Conservation (phyloP, 2,329 filamentous ascomycete species). For the Pseudocercospora cruenta region DNA sequence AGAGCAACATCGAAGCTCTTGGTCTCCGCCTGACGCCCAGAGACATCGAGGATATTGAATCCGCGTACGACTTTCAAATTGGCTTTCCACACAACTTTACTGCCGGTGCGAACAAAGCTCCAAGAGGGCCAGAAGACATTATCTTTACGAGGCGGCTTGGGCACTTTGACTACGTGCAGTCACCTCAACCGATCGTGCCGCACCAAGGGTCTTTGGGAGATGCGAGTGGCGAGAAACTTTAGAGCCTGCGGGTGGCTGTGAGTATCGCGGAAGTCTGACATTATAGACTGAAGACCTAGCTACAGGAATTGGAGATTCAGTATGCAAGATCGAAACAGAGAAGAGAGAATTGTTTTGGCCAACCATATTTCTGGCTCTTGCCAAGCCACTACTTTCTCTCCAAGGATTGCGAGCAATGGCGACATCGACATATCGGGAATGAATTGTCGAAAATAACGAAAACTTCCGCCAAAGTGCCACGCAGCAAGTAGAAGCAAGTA, state of each 20-base stretch:
- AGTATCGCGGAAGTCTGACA: not conserved
- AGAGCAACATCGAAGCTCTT: slow-evolving; percentile 66
- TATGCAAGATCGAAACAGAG: not conserved
- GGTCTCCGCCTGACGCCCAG: slow-evolving; percentile 57
- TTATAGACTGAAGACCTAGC: not conserved
- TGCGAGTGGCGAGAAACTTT: not conserved
- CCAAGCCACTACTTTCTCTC: not conserved
- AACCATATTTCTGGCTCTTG: not conserved
- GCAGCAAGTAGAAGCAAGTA: not conserved
- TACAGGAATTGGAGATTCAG: not conserved
- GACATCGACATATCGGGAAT: slow-evolving; percentile 1
- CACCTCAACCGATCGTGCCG: slow-evolving; percentile 7
- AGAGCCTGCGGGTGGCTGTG: not conserved
- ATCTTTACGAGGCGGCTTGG: slow-evolving; percentile 15
- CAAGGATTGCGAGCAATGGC: not conserved
- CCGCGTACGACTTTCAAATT: slow-evolving; percentile 58
- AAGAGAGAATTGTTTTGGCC: not conserved
- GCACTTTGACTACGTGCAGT: slow-evolving; percentile 17
- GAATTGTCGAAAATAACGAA: not conserved
- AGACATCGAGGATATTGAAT: slow-evolving; percentile 66
- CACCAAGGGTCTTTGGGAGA: slow-evolving; percentile 7
- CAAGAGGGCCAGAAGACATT: slow-evolving; percentile 15
- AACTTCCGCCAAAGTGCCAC: not conserved
- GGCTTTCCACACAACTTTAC: slow-evolving; percentile 62
- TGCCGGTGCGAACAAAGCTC: slow-evolving; percentile 14